A percentile compares a stretch with the other conserved stretches of the same genome.
Evolutionary conservation across 1,284 basidiomycete genomes (phyloP).

Genomic region (Retiboletus fuscus): DNA sequence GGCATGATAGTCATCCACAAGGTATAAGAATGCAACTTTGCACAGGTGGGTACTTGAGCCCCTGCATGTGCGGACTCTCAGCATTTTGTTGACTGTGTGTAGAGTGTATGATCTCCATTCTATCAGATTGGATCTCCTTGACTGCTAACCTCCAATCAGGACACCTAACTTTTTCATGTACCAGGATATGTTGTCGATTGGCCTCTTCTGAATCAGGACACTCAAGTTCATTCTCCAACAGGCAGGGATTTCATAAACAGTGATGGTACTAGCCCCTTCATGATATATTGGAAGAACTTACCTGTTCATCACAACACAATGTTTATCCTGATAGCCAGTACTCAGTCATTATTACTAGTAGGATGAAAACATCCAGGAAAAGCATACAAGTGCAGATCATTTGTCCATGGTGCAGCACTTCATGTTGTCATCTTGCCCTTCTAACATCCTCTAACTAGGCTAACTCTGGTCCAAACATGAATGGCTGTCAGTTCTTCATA

Average conservation of each 20-base stretch:
- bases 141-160: constrained; percentile 49
- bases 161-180: constrained; percentile 90
- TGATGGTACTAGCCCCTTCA: constrained; percentile 94
- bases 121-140: neutral
- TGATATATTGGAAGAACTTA: constrained; percentile 95
- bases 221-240: constrained; percentile 45
- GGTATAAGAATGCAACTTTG: constrained; percentile 92
- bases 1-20: constrained; percentile 76
- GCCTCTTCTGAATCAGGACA: constrained; percentile 12
- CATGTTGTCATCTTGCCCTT: neutral
- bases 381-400: constrained; percentile 87
- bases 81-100: constrained; percentile 27
- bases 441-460: constrained; percentile 72
- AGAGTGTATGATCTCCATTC: constrained; percentile 75
- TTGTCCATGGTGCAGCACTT: constrained; percentile 79
- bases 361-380: constrained; percentile 95
- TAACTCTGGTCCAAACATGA: constrained; percentile 92
- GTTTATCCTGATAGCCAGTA: neutral
- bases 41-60: constrained; percentile 74
- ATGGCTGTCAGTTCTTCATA: constrained; percentile 98
- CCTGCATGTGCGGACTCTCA: neutral
- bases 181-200: constrained; percentile 65
- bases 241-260: constrained; percentile 90
- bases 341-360: constrained; percentile 47
- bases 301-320: constrained; percentile 61